Percentiles rank a stretch among this genome's conserved stretches.
Evolutionary conservation across 768 basidiomycete genomes (phyloP).

Genomic region (Tephrocybe sp.): DNA sequence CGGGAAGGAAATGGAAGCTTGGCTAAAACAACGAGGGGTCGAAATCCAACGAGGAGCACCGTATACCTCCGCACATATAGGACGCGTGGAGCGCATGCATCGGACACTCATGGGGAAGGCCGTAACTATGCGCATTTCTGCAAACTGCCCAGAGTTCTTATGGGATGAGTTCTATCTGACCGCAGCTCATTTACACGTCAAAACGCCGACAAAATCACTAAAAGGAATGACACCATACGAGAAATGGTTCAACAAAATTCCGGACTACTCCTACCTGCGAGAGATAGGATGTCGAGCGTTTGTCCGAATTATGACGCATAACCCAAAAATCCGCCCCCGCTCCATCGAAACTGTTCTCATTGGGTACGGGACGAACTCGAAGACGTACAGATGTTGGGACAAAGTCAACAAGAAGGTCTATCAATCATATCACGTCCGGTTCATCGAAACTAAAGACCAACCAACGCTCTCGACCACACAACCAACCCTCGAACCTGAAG

Average conservation of each 20-base stretch:
- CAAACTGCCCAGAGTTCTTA: slow-evolving; percentile 16
- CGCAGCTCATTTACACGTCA: not conserved
- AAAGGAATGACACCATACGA: too few species aligned
- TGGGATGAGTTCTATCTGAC: slow-evolving; percentile 18
- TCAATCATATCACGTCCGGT: slow-evolving; percentile 24
- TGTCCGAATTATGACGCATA: too few species aligned
- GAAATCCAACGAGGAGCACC: too few species aligned
- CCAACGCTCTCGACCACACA: too few species aligned
- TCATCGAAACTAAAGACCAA: slow-evolving; percentile 4
- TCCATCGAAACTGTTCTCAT: slow-evolving; percentile 38
- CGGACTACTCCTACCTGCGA: slow-evolving; percentile 26
- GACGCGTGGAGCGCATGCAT: slow-evolving; percentile 33
- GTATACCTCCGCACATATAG: slow-evolving; percentile 32
- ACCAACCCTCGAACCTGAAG: too few species aligned
- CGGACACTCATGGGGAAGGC: slow-evolving; percentile 25
- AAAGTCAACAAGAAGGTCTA: slow-evolving; percentile 7
- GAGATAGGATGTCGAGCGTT: too few species aligned
- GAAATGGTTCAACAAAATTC: too few species aligned
- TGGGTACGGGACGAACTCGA: slow-evolving; percentile 32
- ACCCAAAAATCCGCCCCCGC: too few species aligned
- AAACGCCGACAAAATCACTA: not conserved
- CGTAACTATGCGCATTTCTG: slow-evolving; percentile 23
- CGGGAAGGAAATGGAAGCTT: slow-evolving; percentile 15
- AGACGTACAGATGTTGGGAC: slow-evolving; percentile 32
- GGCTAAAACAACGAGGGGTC: slow-evolving; percentile 14